These are phyloP conservation scores for Geum urbanum DNA, from an alignment of 306 rosid species.

Conservation along the genomic window DNA sequence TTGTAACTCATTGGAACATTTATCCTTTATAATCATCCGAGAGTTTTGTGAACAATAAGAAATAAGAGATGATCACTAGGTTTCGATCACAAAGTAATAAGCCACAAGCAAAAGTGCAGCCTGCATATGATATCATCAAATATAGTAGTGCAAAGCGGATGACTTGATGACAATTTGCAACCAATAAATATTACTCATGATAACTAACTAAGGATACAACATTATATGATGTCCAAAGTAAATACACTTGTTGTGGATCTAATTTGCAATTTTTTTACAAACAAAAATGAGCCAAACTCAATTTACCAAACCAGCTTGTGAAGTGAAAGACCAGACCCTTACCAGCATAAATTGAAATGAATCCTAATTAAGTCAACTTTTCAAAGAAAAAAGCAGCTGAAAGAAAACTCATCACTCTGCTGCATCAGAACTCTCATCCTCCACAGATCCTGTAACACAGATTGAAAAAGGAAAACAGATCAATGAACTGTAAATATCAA, in stretches of 20 bases:
- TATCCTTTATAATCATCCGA: not conserved
- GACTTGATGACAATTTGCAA: not conserved
- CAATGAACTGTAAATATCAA: not conserved
- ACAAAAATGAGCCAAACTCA: conserved; percentile 19
- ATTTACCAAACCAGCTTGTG: conserved; percentile 29
- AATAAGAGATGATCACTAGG: not conserved
- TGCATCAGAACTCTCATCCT: conserved; percentile 36
- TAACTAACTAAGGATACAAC: conserved; percentile 3
- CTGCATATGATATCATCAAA: not conserved
- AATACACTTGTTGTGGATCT: conserved; percentile 30
- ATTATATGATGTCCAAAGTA: conserved; percentile 26
- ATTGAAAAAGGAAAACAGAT: conserved; percentile 12
- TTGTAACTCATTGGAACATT: not conserved
- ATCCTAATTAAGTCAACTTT: conserved; percentile 20
- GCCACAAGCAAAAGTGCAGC: not conserved
- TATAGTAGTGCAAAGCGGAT: not conserved
- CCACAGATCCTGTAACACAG: conserved; percentile 42
- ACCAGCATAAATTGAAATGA: conserved; percentile 15
- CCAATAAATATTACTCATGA: not conserved
- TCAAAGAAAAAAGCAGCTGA: conserved; percentile 10
- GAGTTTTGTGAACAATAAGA: not conserved
- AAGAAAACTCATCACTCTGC: not conserved
- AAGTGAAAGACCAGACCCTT: conserved; percentile 19
- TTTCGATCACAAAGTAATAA: not conserved
- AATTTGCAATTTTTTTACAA: conserved; percentile 28